These are phyloP conservation scores for Komagataea norvegica DNA, from an alignment of 1,139 yeast genomes.

Conservation along the genomic window DNA sequence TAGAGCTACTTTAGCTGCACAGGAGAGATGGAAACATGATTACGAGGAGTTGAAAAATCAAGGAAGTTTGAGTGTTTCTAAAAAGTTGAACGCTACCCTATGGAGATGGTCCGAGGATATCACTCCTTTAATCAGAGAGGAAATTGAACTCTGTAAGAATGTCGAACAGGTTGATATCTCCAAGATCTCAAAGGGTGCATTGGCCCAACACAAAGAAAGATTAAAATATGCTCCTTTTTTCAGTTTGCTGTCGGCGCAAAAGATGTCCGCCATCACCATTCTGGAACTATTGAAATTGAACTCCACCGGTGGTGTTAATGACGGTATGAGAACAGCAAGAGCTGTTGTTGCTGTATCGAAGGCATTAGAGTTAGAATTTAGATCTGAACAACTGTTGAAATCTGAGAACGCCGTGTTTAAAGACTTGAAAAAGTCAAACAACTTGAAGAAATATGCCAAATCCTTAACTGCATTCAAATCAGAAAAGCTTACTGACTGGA, in stretches of 20 bases:
- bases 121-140: conserved; percentile 64
- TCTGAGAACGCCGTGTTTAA: conserved; percentile 50
- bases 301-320: conserved; percentile 72
- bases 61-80: conserved; percentile 54
- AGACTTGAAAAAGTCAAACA: conserved; percentile 31
- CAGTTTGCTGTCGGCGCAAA: conserved; percentile 65
- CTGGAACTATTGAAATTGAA: conserved; percentile 72
- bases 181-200: conserved; percentile 16
- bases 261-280: conserved; percentile 78
- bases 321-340: conserved; percentile 82
- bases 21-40: conserved; percentile 82
- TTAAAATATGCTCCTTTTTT: conserved; percentile 77
- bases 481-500: conserved; percentile 32
- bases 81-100: conserved; percentile 63
- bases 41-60: conserved; percentile 64
- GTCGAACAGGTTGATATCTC: conserved; percentile 30
- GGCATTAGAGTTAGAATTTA: conserved; percentile 81
- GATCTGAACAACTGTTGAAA: conserved; percentile 57
- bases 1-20: conserved; percentile 80
- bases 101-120: conserved; percentile 73
- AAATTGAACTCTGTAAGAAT: conserved; percentile 46
- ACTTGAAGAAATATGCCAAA: conserved; percentile 33
- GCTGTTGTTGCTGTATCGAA: conserved; percentile 79
- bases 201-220: conserved; percentile 43
- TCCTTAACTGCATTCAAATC: conserved; percentile 29